These are phyloP conservation scores for Penicillium verhagenii DNA, from an alignment of 495 filamentous ascomycete species.

Conservation along the genomic window DNA sequence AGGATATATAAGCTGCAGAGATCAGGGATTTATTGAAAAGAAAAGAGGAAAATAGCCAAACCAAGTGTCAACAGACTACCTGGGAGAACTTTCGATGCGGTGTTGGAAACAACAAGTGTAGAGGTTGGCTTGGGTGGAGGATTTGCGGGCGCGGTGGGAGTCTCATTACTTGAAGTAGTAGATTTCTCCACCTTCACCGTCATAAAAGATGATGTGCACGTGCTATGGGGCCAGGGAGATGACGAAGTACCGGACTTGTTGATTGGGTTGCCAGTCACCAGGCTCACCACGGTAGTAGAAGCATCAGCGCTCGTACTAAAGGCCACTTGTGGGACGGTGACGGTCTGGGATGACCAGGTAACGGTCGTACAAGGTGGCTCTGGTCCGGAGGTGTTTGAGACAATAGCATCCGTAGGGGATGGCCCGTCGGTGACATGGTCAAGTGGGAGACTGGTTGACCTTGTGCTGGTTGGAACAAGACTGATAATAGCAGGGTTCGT, in stretches of 20 bases:
- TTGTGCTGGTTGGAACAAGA: slow-evolving; percentile 57
- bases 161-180: not conserved
- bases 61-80: slow-evolving; percentile 4
- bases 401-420: slow-evolving; percentile 26
- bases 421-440: slow-evolving; percentile 7
- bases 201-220: not conserved
- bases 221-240: not conserved
- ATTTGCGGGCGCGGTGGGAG: not conserved
- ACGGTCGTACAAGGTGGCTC: slow-evolving; percentile 59
- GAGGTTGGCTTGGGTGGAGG: not conserved
- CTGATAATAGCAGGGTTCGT: slow-evolving; percentile 82
- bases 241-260: not conserved
- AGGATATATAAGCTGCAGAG: no score
- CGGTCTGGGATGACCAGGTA: slow-evolving; percentile 56
- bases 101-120: not conserved
- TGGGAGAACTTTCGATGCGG: not conserved
- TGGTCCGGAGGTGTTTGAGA: not conserved
- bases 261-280: slow-evolving; percentile 9
- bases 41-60: not conserved
- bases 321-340: slow-evolving; percentile 68
- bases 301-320: slow-evolving; percentile 59
- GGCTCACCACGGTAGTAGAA: slow-evolving; percentile 24
- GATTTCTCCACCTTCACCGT: not conserved
- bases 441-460: slow-evolving; percentile 23
- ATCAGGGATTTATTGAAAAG: slow-evolving; percentile 2